Base-by-base conservation (phyloP, 345 rosid genomes). In the Brassica carinata region DNA sequence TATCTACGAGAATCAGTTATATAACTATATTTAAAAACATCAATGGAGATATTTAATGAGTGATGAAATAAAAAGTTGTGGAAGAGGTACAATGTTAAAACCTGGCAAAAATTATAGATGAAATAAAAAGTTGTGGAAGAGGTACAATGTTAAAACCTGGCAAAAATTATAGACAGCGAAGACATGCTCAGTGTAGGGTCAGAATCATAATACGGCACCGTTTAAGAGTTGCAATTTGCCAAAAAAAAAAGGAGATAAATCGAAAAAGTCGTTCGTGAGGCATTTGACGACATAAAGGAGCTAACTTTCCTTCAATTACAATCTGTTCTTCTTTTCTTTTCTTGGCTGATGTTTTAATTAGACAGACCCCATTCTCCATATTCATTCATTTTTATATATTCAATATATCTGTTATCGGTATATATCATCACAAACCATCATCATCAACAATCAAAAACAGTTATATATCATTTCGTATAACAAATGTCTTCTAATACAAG, bases 71-170 rank as follows among this genome's bases (percentile, higher is more conserved):
- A 78, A 53, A 69, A 81, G 83, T 64, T 72, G 77, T 70, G 83
- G 80, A 75, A 66, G 83, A 64, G 77, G 33, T 76, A 71, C 65
- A 76, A 57, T 76, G 73, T 57, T 51, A 51, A 57, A 76, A 57
- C 84, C 84, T 76, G 72, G 84, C 76, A 71, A 81, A 33, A 26
- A 38, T 36, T 51, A 55, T 30, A 81, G 80, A 76, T n/a, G n/a
- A n/a, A n/a, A n/a, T n/a, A n/a, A 78, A 53, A 69, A 81, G 83
- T 64, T 72, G 77, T 70, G 83, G 80, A 75, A 66, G 83, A 64
- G 77, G 33, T 76, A 71, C 65, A 76, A 57, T 76, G 73, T 57
- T 51, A 51, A 57, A 76, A 57, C 84, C 84, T 76, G 72, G 84
- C 76, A 71, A 81, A 33, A 26, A 38, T 36, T 51, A 55, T 30